phyloP scores from a whole-genome alignment of 225 moss, liverwort and hornwort species.

The Marchantia polymorpha region DNA sequence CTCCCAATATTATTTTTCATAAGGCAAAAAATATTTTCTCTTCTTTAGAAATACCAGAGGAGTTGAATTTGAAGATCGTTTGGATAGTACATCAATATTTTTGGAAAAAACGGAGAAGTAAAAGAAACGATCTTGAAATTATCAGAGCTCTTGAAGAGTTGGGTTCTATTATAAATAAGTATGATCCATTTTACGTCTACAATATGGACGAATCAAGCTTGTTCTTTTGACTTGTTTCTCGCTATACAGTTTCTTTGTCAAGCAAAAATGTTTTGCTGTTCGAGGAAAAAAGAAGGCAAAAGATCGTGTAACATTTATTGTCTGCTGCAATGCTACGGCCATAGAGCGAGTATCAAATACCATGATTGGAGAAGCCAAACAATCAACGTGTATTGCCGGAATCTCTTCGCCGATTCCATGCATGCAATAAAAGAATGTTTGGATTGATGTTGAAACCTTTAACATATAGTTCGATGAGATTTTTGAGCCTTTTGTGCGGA shows the following conservation, averaged over 20 bases:
- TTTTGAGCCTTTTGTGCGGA: not conserved
- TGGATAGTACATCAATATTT: too few relatives aligned
- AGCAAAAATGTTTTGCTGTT: not conserved
- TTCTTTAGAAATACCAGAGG: too few relatives aligned
- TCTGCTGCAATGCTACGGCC: not conserved
- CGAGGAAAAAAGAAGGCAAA: not conserved
- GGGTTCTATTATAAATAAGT: not conserved
- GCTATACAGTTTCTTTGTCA: not conserved
- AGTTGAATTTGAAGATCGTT: too few relatives aligned
- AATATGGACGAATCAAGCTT: too few relatives aligned
- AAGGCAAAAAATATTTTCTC: too few relatives aligned
- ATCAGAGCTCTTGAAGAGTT: not conserved
- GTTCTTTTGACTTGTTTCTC: not conserved
- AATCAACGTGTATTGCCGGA: not conserved
- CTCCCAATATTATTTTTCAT: too few relatives aligned
- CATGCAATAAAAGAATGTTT: not conserved
- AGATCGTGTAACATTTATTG: not conserved
- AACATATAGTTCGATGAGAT: not conserved
- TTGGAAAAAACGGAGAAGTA: too few relatives aligned
- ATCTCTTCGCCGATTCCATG: not conserved
- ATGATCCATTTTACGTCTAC: not conserved
- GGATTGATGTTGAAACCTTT: not conserved
- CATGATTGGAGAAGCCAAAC: not conserved
- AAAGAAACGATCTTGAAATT: not conserved
- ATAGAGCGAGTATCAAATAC: too few relatives aligned